phyloP scores from a whole-genome alignment of 768 basidiomycete species.

The Termitomyces sp. region DNA sequence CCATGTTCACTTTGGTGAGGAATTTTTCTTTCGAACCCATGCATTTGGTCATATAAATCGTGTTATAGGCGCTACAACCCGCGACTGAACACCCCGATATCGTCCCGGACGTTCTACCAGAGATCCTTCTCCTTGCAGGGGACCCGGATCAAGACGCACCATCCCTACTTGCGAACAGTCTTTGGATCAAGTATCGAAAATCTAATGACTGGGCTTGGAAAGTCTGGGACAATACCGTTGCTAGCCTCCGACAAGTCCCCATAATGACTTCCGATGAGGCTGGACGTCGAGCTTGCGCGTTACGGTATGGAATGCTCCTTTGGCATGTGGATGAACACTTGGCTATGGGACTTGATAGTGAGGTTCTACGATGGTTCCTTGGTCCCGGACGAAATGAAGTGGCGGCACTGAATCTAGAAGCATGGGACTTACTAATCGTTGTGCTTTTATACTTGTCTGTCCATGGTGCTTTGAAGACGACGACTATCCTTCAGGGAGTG shows the following conservation, averaged over 20 bases:
- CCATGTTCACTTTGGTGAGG: conserved; percentile 54
- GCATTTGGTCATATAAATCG: background rate
- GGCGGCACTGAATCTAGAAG: conserved; percentile 48
- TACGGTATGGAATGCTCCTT: conserved; percentile 67
- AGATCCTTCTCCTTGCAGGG: conserved; percentile 61
- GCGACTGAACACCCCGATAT: conserved; percentile 29
- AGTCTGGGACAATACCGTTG: conserved; percentile 79
- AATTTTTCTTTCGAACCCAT: conserved; percentile 10
- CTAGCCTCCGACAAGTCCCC: conserved; percentile 67
- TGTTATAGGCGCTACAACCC: conserved; percentile 42
- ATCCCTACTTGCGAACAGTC: conserved; percentile 63
- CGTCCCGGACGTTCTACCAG: conserved; percentile 48
- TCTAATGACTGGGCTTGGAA: conserved; percentile 74
- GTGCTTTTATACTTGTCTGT: conserved; percentile 62
- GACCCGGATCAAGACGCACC: conserved; percentile 57
- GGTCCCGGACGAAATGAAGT: conserved; percentile 65
- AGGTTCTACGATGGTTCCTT: conserved; percentile 67
- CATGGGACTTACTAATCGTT: conserved; percentile 62
- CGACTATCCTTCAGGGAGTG: conserved; percentile 67
- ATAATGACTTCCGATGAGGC: conserved; percentile 42
- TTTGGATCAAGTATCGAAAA: conserved; percentile 81
- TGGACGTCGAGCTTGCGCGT: conserved; percentile 45
- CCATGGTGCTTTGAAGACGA: conserved; percentile 63
- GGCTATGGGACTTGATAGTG: conserved; percentile 64
- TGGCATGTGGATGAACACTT: conserved; percentile 73